Evolutionary conservation across 805 yeast species (phyloP), one percentile per base, ranked within the genome.

Genomic region (Candida coleopterorum): DNA sequence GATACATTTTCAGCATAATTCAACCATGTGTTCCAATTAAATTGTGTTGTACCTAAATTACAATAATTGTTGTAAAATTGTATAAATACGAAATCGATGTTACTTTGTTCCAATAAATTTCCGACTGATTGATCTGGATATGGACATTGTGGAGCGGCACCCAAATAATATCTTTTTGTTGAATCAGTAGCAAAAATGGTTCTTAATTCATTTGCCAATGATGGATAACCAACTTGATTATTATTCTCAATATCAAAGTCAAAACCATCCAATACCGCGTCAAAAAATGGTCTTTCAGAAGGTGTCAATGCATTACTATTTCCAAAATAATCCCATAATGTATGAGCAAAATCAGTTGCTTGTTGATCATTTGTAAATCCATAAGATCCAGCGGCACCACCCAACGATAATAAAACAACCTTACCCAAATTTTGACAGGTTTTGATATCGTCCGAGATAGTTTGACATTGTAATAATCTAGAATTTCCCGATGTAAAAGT

Each of bases 371-470:
- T 43, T 4, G 57, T 32, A 32, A 72, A 64, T 2, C 70, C 70
- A 43, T 71, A 72, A 27, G 59, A 40, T 39, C 73, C 64, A 36
- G 55, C 24, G 29, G 64, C 62, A 34, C 72, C 71, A 23, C 89
- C 88, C 35, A 89, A 56, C 0, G 96, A 86, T 8, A 89, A 56
- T 25, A 89, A 54, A 3, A 89, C 80, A 47, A 79, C 81, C 48
- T 84, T 84, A 34, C 95, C 96, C n/a, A 68, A 53, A 2, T 63
- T 50, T 62, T 89, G 96, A 64, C 97, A 89, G 4, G 79, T 69
- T 40, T 68, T 52, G 44, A 88, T 87, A 48, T 85, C 93, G 26
- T 66, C 62, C 16, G 72, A 87, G 39, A 61, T 58, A 9, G 48
- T 44, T 17, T 59, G 44, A 52, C 78, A 63, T 30, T 64, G 48